Conservation (phyloP, 2,329 filamentous ascomycete species). For the Colletotrichum camelliae region DNA sequence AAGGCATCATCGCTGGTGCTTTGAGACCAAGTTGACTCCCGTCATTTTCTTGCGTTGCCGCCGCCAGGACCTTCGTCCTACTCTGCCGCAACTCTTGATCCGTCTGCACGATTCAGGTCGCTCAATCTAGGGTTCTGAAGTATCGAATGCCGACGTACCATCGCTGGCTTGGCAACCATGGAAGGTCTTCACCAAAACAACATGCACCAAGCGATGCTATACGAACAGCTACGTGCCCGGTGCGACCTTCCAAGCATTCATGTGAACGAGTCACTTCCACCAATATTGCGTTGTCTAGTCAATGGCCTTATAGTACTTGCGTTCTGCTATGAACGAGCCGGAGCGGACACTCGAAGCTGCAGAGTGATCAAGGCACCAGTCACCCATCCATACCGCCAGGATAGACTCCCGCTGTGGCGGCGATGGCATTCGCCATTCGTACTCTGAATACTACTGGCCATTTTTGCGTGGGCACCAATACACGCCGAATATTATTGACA, state of each 20-base stretch:
- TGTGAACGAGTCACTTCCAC: background rate
- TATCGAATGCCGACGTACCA: background rate
- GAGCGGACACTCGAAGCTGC: background rate
- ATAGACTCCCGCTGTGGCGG: background rate
- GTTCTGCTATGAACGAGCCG: background rate
- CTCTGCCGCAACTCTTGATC: background rate
- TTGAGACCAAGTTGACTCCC: background rate
- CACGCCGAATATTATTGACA: background rate
- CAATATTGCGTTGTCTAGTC: background rate
- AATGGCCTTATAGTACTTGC: background rate
- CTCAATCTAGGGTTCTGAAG: background rate
- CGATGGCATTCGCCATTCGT: background rate
- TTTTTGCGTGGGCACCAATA: background rate
- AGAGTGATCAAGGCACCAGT: background rate
- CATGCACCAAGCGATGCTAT: background rate
- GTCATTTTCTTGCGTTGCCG: background rate
- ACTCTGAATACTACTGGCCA: background rate
- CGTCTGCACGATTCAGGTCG: background rate
- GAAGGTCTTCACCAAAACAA: background rate
- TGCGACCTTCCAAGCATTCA: background rate
- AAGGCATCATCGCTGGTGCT: background rate
- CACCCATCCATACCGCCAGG: background rate
- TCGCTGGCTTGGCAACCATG: background rate
- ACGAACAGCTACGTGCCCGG: background rate
- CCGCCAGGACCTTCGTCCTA: background rate